A percentile compares a stretch with the other conserved stretches of the same genome.
Conservation (phyloP, 2,329 filamentous ascomycete species). For the Rutstroemia sp. region DNA sequence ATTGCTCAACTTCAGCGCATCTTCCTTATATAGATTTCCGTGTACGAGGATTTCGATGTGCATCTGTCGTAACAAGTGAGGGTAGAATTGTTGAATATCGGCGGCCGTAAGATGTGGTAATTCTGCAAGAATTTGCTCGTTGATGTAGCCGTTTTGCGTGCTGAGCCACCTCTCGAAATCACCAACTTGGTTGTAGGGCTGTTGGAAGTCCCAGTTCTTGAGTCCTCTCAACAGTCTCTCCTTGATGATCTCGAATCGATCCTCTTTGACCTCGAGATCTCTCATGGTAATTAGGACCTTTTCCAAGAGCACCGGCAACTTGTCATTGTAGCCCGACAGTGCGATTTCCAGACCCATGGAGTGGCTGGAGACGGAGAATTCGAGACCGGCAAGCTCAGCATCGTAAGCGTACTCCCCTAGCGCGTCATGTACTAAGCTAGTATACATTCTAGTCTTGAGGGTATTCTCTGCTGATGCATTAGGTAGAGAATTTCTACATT, state of each 20-base stretch:
- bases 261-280: constrained; percentile 75
- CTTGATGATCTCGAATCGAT: constrained; percentile 86
- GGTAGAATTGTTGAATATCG: constrained; percentile 70
- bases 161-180: constrained; percentile 77
- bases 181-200: constrained; percentile 82
- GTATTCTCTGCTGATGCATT: constrained; percentile 70
- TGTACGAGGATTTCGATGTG: constrained; percentile 85
- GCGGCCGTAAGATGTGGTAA: constrained; percentile 66
- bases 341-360: constrained; percentile 68
- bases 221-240: constrained; percentile 71
- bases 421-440: constrained; percentile 80
- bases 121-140: constrained; percentile 73
- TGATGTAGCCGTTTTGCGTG: constrained; percentile 67
- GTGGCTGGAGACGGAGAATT: constrained; percentile 71
- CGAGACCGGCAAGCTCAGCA: constrained; percentile 82
- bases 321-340: constrained; percentile 91
- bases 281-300: constrained; percentile 81
- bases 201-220: constrained; percentile 80
- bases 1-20: constrained; percentile 77
- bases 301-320: constrained; percentile 82
- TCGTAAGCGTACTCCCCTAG: constrained; percentile 93
- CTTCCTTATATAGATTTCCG: constrained; percentile 91
- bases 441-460: constrained; percentile 73
- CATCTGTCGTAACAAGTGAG: constrained; percentile 72
- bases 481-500: constrained; percentile 71